Percentiles rank a stretch among this genome's conserved stretches.
Evolutionary conservation across 176 grass and related monocot species (phyloP).

Genomic region (Calamus simplicifolius): DNA sequence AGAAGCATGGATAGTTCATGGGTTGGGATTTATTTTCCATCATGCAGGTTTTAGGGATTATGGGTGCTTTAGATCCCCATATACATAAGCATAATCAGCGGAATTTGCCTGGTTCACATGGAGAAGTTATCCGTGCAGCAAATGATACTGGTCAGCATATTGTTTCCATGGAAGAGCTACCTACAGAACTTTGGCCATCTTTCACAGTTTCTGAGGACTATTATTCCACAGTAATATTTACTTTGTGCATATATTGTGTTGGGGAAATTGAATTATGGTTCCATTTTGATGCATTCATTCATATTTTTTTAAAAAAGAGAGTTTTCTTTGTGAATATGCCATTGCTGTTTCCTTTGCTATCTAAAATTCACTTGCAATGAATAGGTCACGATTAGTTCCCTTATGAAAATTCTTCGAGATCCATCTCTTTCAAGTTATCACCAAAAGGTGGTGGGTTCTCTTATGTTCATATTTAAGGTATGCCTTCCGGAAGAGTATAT

Average conservation of each 20-base stretch:
- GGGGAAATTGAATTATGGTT: too few relatives aligned
- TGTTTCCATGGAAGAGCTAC: conserved; percentile 92
- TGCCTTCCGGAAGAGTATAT: conserved; percentile 11
- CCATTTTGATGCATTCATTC: too few relatives aligned
- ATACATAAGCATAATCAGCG: conserved; percentile 90
- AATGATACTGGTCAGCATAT: conserved; percentile 83
- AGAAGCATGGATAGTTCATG: too few relatives aligned
- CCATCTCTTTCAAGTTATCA: conserved; percentile 99
- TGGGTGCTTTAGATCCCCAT: conserved; percentile 96
- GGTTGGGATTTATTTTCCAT: conserved; percentile 5
- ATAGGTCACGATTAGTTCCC: conserved; percentile 91
- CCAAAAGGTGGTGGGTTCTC: conserved; percentile 90
- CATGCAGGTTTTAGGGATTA: conserved; percentile 90
- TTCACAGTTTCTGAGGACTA: conserved; percentile 93
- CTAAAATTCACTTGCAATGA: conserved; percentile 20
- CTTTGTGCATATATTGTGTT: conserved; percentile 7
- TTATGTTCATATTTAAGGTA: conserved; percentile 99
- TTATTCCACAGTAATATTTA: conserved; percentile 79
- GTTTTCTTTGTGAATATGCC: too few relatives aligned
- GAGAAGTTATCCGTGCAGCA: conserved; percentile 49
- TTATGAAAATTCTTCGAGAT: conserved; percentile 94
- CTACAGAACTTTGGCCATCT: conserved; percentile 92
- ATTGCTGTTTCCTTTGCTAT: not conserved
- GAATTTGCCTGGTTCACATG: conserved; percentile 70
- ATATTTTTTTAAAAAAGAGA: too few relatives aligned